Conservation (phyloP, 257 asterid genomes). For the Solanum etuberosum region DNA sequence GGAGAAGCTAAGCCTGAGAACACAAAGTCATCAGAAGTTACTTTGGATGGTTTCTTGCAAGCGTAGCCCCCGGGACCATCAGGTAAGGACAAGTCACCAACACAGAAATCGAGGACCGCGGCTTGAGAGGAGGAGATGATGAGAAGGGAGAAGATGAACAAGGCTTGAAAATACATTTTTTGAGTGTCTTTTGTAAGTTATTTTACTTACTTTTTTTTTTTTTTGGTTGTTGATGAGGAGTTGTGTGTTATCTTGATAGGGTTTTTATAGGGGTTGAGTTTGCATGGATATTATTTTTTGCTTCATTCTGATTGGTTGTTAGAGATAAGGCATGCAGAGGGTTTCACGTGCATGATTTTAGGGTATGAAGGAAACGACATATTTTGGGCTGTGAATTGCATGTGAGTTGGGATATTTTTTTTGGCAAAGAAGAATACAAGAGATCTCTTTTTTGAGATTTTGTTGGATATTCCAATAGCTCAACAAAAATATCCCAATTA, state of each 20-base stretch:
- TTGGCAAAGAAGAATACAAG: background rate
- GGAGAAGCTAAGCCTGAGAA: slow-evolving; percentile 31
- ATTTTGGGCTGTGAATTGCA: slow-evolving; percentile 13
- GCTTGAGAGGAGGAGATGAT: slow-evolving; percentile 23
- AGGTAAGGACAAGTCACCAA: slow-evolving; percentile 39
- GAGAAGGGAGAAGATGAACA: slow-evolving; percentile 21
- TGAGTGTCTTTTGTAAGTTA: background rate
- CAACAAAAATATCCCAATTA: background rate
- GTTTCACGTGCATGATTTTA: slow-evolving; percentile 3
- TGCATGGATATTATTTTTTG: background rate
- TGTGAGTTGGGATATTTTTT: slow-evolving; percentile 7
- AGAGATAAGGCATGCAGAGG: background rate
- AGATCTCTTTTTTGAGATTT: slow-evolving; percentile 2
- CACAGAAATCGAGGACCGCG: slow-evolving; percentile 58
- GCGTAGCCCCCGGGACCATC: slow-evolving; percentile 49
- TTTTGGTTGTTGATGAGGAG: background rate
- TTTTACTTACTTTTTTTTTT: background rate
- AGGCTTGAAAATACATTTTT: slow-evolving; percentile 1
- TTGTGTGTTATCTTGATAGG: background rate
- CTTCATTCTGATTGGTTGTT: background rate
- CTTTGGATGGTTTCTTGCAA: slow-evolving; percentile 42
- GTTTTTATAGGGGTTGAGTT: background rate
- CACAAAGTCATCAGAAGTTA: slow-evolving; percentile 34
- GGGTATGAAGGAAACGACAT: slow-evolving; percentile 6
- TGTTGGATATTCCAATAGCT: background rate